Evolutionary conservation across 2,329 filamentous ascomycete species (phyloP).

Genomic region (Aspergillus brasiliensis): DNA sequence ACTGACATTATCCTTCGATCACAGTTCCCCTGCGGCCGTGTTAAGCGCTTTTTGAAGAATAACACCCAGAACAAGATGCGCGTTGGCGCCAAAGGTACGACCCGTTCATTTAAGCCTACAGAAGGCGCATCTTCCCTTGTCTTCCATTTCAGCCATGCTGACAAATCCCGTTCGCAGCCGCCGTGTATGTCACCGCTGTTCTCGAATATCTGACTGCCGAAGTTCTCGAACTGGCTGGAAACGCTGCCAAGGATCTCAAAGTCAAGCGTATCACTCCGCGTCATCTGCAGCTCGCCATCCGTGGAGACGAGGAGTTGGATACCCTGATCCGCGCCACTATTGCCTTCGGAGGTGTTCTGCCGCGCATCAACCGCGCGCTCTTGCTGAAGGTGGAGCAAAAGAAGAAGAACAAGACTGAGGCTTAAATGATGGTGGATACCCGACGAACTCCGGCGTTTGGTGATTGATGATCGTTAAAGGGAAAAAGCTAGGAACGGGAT

Average conservation of each 20-base stretch:
- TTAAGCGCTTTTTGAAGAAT: constrained; percentile 99
- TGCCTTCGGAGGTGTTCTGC: constrained; percentile 95
- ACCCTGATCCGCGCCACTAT: constrained; percentile 97
- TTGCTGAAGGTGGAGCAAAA: constrained; percentile 96
- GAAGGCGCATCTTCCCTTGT: background rate
- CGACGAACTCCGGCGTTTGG: constrained; percentile 28
- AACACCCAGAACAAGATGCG: constrained; percentile 99
- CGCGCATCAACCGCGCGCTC: constrained; percentile 97
- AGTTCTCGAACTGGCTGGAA: constrained; percentile 96
- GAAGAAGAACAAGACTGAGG: constrained; percentile 73
- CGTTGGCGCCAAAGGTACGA: constrained; percentile 81
- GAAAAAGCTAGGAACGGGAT: constrained; percentile 18
- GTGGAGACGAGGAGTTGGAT: constrained; percentile 97
- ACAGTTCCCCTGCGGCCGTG: constrained; percentile 98
- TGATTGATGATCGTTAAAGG: constrained; percentile 26
- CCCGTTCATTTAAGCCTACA: background rate
- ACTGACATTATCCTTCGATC: constrained; percentile 5
- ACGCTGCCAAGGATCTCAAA: constrained; percentile 98
- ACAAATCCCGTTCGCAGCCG: constrained; percentile 56
- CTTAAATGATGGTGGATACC: constrained; percentile 30
- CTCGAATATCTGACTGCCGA: constrained; percentile 98
- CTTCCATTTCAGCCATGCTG: constrained; percentile 12
- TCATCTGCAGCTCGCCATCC: constrained; percentile 95
- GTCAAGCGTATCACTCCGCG: constrained; percentile 99
- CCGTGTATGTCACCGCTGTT: constrained; percentile 96